Evolutionary conservation across 2,329 filamentous ascomycete species (phyloP), one percentile per base, ranked within the genome.

Genomic region (Seiridium cupressi): DNA sequence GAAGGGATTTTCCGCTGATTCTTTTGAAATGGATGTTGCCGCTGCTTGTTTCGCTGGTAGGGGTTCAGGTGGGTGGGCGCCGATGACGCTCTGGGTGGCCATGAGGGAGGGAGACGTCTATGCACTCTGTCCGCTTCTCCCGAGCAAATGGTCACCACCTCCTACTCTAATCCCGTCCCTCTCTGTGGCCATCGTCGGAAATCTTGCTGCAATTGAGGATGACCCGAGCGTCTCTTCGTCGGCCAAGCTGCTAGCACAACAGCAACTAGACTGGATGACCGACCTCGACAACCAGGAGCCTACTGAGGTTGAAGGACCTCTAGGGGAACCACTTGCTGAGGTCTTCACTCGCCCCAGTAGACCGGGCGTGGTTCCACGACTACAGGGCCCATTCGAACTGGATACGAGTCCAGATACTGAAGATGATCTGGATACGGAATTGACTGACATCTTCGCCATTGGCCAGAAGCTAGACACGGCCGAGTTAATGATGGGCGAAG

Each of bases 41-140:
- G 89, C 93, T 2, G 93, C 93, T 55, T 91, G 88, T 72, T 99
- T 99, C 77, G 80, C 83, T 42, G 79, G 79, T 10, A 81, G 82
- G 64, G 81, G 80, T 42, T 84, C 85, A 5, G 94, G 93, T 11
- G 93, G 93, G 58, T 99, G 95, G 95, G 91, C 93, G 6, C 87
- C 93, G 8, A 97, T 97, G 91, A 98, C 95, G 0, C 81, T 99
- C 9, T 99, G 94, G 92, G 80, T 98, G 56, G 93, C 93, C n/a
- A 99, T 97, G 90, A 87, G 87, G 44, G 90, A 92, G 61, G 95
- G 95, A 3, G 93, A 97, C 70, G 84, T 98, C 5, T 99, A 99
- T 70, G 93, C 94, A 1, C 79, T 99, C 7, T 97, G 93, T 71
- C 95, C 95, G 1, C 81, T 99, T 46, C 80, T 99, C 38, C 95